A percentile compares a stretch with the other conserved stretches of the same genome.
These are phyloP conservation scores for Neurospora sp. DNA, from an alignment of 495 filamentous ascomycete species.

Conservation along the genomic window DNA sequence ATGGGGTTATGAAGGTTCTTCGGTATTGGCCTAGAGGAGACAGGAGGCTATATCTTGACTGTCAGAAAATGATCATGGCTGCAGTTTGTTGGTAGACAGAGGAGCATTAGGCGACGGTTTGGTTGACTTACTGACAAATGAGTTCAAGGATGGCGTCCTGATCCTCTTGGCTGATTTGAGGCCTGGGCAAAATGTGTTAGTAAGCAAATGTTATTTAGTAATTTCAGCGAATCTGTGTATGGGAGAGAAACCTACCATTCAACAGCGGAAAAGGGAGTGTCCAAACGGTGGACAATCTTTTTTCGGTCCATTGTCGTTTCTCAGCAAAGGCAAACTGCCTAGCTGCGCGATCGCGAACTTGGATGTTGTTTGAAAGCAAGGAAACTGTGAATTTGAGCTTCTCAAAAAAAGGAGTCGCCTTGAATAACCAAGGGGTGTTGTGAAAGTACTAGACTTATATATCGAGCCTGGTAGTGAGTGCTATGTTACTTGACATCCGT, in stretches of 20 bases:
- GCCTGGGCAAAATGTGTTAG: slow-evolving; percentile 26
- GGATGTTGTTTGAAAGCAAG: background rate
- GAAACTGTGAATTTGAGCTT: background rate
- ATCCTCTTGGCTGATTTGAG: slow-evolving; percentile 33
- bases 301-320: slow-evolving; percentile 19
- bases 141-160: slow-evolving; percentile 47
- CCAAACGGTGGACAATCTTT: slow-evolving; percentile 19
- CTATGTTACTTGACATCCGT: background rate
- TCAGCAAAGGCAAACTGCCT: background rate
- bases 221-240: background rate
- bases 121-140: slow-evolving; percentile 40
- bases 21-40: slow-evolving; percentile 47
- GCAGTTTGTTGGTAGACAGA: background rate
- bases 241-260: slow-evolving; percentile 13
- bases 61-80: background rate
- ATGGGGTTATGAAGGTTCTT: slow-evolving; percentile 31
- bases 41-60: slow-evolving; percentile 36
- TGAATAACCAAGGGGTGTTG: background rate
- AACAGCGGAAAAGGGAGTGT: slow-evolving; percentile 22
- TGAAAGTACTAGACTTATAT: background rate
- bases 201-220: background rate
- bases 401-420: background rate
- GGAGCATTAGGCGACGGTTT: background rate
- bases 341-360: background rate
- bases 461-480: background rate